Conservation (phyloP, 345 rosid species). For the Linum trigynum region DNA sequence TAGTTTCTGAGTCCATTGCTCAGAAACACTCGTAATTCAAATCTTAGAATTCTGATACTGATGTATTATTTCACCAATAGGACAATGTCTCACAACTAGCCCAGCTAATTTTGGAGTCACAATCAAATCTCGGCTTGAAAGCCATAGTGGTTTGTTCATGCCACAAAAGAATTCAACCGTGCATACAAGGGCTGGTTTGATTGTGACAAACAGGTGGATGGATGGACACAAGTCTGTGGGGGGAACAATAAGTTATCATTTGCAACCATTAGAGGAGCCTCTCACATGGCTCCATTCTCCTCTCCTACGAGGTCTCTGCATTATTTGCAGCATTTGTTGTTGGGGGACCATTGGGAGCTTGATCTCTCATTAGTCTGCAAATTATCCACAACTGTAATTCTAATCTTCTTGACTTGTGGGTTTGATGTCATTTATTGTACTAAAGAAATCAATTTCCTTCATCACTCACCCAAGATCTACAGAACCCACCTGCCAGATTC, state of each 20-base stretch:
- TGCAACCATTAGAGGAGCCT: conserved; percentile 13
- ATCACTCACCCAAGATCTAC: too few relatives aligned
- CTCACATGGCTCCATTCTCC: conserved; percentile 8
- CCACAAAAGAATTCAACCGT: not conserved
- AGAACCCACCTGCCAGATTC: too few relatives aligned
- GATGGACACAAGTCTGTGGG: conserved; percentile 15
- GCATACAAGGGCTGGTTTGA: conserved; percentile 4
- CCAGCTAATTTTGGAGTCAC: conserved; percentile 12
- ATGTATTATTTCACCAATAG: not conserved
- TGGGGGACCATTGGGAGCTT: not conserved
- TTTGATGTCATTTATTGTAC: too few relatives aligned
- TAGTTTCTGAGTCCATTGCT: too few relatives aligned
- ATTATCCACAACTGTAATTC: too few relatives aligned
- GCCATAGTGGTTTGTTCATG: conserved; percentile 17
- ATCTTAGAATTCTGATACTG: too few relatives aligned
- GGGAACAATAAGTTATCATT: not conserved
- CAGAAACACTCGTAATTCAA: too few relatives aligned
- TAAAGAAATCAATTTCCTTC: too few relatives aligned
- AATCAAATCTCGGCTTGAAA: conserved; percentile 13
- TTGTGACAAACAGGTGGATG: conserved; percentile 6
- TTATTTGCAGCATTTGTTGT: conserved; percentile 9
- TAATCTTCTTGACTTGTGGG: too few relatives aligned
- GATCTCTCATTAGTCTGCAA: not conserved
- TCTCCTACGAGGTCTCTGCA: conserved; percentile 7
- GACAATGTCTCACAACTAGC: conserved; percentile 25